Percentiles rank a stretch among this genome's conserved stretches.
phyloP scores from a whole-genome alignment of 257 asterid species.

The Haberlea rhodopensis region DNA sequence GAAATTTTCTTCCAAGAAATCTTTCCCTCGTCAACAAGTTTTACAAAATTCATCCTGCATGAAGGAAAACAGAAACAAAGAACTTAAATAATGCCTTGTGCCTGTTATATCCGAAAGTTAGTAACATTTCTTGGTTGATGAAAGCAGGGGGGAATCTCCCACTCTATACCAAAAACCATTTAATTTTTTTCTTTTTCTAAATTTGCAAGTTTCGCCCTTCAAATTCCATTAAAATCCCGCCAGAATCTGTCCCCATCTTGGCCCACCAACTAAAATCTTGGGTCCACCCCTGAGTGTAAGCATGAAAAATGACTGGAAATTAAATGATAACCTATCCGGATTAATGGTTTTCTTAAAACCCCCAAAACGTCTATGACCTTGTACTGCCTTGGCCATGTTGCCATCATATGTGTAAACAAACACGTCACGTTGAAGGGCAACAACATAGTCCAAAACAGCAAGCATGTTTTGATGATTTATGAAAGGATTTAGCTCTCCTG shows the following conservation, averaged over 20 bases:
- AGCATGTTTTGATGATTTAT: slow-evolving; percentile 89
- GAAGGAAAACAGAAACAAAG: slow-evolving; percentile 13
- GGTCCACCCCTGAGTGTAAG: neutral
- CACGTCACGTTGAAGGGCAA: slow-evolving; percentile 83
- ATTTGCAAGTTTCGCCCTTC: neutral
- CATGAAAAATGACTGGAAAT: neutral
- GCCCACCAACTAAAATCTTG: neutral
- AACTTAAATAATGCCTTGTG: neutral
- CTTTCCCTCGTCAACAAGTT: slow-evolving; percentile 73
- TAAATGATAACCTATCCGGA: slow-evolving; percentile 65
- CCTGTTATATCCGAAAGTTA: neutral
- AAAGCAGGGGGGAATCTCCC: too few relatives aligned
- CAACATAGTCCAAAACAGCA: slow-evolving; percentile 91
- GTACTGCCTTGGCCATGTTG: slow-evolving; percentile 99
- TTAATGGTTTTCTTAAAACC: slow-evolving; percentile 81
- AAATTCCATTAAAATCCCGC: neutral
- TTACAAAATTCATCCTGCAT: slow-evolving; percentile 76
- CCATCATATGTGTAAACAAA: slow-evolving; percentile 92
- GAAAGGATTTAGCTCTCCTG: slow-evolving; percentile 68
- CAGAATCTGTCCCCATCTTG: neutral
- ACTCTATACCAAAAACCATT: neutral
- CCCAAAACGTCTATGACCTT: slow-evolving; percentile 90
- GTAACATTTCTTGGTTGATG: neutral
- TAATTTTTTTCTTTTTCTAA: too few relatives aligned
- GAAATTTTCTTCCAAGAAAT: slow-evolving; percentile 80